Evolutionary conservation across 164 flowering plant species (phyloP), one percentile per base, ranked within the genome.

Genomic region (Vitis vinifera): DNA sequence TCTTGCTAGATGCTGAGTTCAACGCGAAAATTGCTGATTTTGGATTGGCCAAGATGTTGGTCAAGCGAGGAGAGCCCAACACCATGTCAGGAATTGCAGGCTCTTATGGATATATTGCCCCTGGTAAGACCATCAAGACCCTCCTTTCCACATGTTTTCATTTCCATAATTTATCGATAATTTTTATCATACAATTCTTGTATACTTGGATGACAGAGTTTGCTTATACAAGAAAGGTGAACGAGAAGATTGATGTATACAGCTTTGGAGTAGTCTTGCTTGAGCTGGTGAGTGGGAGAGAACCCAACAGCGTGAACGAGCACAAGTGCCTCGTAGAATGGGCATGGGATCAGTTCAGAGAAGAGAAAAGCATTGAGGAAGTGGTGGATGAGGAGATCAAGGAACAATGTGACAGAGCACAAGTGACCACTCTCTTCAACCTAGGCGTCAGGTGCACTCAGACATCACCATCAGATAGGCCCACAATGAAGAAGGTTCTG

Each of bases 241-340:
- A 85, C 44, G 93, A 91, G 78, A 92, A 89, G 83, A 79, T 82
- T 8, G 98, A 94, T 66, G 86, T 91, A 0, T 92, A 90, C 61
- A 92, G 98, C 80, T 94, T 90, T 52, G 98, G 98, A 9, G 98
- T 94, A 37, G 97, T 94, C 0, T 87, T 94, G 0, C 71, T 94
- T 13, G 98, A 94, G 57, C 79, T 94, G 31, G 87, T 70, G 19
- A 94, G 97, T 0, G 98, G 97, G 67, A 83, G 81, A 70, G 87
- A 87, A 76, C 78, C 94, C 13, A 79, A 83, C 7, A 58, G 55
- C 6, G 93, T 90, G 5, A 90, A 74, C 6, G 91, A 83, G 67
- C 19, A 87, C 55, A 76, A 62, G 4, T 75, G 81, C 73, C 83
- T 91, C 0, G 94, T 88, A 48, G 92, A 92, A 27, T 90, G 97